These are phyloP conservation scores for Zostera marina DNA, from an alignment of 116 monocot species.

Conservation along the genomic window DNA sequence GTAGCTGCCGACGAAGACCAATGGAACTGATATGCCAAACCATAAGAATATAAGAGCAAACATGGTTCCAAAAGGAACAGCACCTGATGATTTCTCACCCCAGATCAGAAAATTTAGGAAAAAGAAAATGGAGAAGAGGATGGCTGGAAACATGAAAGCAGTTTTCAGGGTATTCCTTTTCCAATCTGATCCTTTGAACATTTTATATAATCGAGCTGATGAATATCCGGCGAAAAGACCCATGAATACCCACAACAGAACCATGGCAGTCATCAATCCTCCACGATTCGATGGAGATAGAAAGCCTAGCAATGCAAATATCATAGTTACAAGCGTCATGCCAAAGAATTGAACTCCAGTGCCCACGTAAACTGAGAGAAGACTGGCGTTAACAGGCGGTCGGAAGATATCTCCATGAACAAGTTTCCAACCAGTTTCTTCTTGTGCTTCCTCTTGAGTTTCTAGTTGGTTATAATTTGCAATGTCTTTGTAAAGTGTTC, in stretches of 20 bases:
- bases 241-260: conserved; percentile 20
- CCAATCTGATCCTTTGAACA: conserved; percentile 18
- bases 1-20: conserved; percentile 20
- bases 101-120: conserved; percentile 16
- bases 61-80: conserved; percentile 21
- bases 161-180: conserved; percentile 16
- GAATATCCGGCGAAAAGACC: conserved; percentile 19
- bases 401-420: conserved; percentile 20
- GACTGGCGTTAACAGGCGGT: conserved; percentile 12
- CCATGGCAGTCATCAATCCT: conserved; percentile 22
- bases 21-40: conserved; percentile 20
- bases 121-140: conserved; percentile 17
- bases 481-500: conserved; percentile 39
- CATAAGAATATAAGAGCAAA: conserved; percentile 18
- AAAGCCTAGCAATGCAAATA: conserved; percentile 18
- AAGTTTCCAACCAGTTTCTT: conserved; percentile 25
- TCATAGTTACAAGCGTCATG: conserved; percentile 20
- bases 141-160: conserved; percentile 20
- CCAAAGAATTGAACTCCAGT: conserved; percentile 22
- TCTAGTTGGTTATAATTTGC: conserved; percentile 20
- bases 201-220: conserved; percentile 15
- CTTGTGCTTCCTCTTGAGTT: conserved; percentile 18
- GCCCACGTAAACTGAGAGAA: conserved; percentile 16
- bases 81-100: conserved; percentile 21
- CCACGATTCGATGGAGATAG: conserved; percentile 20